These are phyloP conservation scores for Globisporangium recalcitrans DNA, from an alignment of 352 stramenopile genomes.

Conservation along the genomic window DNA sequence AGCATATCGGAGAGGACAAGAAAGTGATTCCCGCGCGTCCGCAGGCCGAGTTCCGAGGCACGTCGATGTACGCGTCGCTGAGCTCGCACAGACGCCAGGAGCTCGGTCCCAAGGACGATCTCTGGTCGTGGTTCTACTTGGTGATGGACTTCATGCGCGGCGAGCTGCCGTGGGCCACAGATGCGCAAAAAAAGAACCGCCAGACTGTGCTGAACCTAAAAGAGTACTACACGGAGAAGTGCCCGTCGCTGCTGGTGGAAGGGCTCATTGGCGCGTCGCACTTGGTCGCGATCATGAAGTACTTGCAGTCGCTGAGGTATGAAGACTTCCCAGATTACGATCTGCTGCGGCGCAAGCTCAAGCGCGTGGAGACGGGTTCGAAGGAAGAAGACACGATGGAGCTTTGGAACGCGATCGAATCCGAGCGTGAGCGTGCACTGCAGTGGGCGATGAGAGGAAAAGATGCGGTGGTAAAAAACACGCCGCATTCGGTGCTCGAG, in stretches of 20 bases:
- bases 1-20: constrained; percentile 61
- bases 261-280: constrained; percentile 60
- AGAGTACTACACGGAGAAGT: constrained; percentile 78
- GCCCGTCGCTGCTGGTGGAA: constrained; percentile 63
- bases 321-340: constrained; percentile 70
- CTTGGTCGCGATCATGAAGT: constrained; percentile 73
- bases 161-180: constrained; percentile 74
- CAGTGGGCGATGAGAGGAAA: constrained; percentile 49
- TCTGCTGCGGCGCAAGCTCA: constrained; percentile 32
- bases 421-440: constrained; percentile 28
- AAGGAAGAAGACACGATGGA: constrained; percentile 41
- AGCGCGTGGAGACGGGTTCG: constrained; percentile 26
- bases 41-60: constrained; percentile 81
- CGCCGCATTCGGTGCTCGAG: constrained; percentile 30
- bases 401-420: constrained; percentile 34
- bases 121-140: constrained; percentile 89
- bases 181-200: constrained; percentile 83
- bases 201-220: constrained; percentile 77
- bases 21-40: constrained; percentile 53
- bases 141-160: constrained; percentile 86
- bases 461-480: constrained; percentile 39
- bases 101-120: constrained; percentile 77
- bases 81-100: constrained; percentile 76
- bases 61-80: constrained; percentile 87
- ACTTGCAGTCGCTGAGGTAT: constrained; percentile 70